Conservation (phyloP, 352 stramenopile species). For the Phytophthora colocasiae region DNA sequence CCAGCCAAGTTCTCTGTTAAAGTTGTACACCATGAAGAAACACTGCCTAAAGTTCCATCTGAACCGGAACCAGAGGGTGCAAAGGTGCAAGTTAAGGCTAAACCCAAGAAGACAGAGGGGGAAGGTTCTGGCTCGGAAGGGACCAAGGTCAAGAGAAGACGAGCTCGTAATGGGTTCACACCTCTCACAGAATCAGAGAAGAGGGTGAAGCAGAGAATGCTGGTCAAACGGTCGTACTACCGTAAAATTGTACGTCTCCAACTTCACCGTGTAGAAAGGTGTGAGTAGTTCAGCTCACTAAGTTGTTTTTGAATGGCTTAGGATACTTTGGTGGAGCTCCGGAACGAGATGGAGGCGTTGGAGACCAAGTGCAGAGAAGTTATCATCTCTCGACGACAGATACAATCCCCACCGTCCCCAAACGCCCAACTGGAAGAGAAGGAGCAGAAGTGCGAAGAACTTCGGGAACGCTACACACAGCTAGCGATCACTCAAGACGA, state of each 20-base stretch:
- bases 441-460: constrained; percentile 40
- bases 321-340: constrained; percentile 70
- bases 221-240: constrained; percentile 80
- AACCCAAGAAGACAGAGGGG: constrained; percentile 6
- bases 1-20: constrained; percentile 9
- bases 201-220: constrained; percentile 69
- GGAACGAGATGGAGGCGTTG: constrained; percentile 52
- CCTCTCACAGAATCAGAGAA: constrained; percentile 65
- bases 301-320: constrained; percentile 5
- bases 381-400: constrained; percentile 34
- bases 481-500: constrained; percentile 64
- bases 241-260: constrained; percentile 68
- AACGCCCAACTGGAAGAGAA: constrained; percentile 8
- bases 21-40: constrained; percentile 1
- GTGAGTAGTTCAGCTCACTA: not conserved
- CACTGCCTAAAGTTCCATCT: not conserved
- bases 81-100: not conserved
- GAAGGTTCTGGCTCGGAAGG: constrained; percentile 6
- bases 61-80: not conserved
- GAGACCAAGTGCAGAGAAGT: constrained; percentile 56
- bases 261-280: not conserved
- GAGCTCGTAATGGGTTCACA: constrained; percentile 37
- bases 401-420: constrained; percentile 16
- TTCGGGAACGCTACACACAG: constrained; percentile 56
- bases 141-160: constrained; percentile 15